Evolutionary conservation across 306 rosid species (phyloP).

Genomic region (Cajanus cajan): DNA sequence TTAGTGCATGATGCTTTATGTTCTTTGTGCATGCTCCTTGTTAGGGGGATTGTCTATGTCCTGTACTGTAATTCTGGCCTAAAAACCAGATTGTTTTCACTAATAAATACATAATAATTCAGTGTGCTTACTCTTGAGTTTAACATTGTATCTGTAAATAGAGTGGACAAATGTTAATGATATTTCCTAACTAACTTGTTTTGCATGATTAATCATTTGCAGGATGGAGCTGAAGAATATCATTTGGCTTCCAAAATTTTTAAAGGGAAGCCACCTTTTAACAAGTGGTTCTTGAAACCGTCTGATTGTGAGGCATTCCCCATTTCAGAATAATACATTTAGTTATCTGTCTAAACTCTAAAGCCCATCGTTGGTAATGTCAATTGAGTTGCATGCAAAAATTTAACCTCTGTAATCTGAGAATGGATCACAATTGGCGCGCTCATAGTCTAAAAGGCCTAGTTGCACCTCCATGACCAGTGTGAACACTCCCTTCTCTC

Average conservation of each 20-base stretch:
- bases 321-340: constrained; percentile 15
- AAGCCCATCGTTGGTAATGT: neutral
- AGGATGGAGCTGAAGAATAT: constrained; percentile 71
- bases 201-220: constrained; percentile 33
- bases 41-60: neutral
- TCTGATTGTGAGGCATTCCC: constrained; percentile 53
- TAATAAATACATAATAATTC: neutral
- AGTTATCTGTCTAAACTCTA: constrained; percentile 1
- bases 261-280: constrained; percentile 56
- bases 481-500: too few species aligned
- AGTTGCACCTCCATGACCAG: neutral
- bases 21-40: neutral
- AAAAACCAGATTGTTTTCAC: neutral
- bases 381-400: neutral
- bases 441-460: neutral
- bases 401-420: neutral
- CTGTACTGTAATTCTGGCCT: neutral
- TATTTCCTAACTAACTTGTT: constrained; percentile 13
- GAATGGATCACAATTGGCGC: neutral
- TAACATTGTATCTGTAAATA: neutral
- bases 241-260: constrained; percentile 42
- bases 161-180: neutral
- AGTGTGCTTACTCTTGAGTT: neutral
- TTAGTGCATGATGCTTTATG: neutral
- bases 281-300: constrained; percentile 66